Base-by-base conservation (phyloP, 2,329 filamentous ascomycete species). In the Pseudonectria buxi region DNA sequence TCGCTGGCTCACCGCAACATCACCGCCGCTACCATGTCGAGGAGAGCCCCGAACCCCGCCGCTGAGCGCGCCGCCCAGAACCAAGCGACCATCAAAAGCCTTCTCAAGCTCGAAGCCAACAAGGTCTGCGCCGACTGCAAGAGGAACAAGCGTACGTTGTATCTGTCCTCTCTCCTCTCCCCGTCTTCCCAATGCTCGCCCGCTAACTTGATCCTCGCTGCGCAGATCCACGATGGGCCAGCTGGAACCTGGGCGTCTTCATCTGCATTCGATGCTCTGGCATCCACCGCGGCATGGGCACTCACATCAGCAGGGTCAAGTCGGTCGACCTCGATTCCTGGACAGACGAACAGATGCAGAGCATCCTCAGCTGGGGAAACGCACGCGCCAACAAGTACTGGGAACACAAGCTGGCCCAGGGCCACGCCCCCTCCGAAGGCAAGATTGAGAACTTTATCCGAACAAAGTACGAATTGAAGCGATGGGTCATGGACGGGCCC, bases 381-480 rank as follows among this genome's bases (percentile, higher is more conserved):
- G 78, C 83, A 37, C 82, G 89, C 62, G 92, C 92, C 37, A 98
- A 98, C 69, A 96, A 94, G 71, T 95, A 96, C 62, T 98, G 90
- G 90, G 94, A 98, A 65, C 78, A 86, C 44, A 98, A 96, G 67
- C 68, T 98, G 55, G 88, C 90, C 3, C 68, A 83, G 11, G 89
- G 89, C 40, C 92, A 98, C 63, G 79, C 90, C 30, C 92, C 92
- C 2, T 95, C 90, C 14, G 94, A 98, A 68, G 77, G 85, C 49
- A 98, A 98, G 74, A 96, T 98, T 52, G 92, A 98, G 74, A 98
- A 96, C 71, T 98, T 98, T 57, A 96, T 98, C 54, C 81, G 92
- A 49, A 98, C 94, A 37, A 98, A 98, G 65, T 98, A 98, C 63
- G 92, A 98, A 62, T 84, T 92, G 35, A 96, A 95, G 76, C 76